A percentile compares a stretch with the other conserved stretches of the same genome.
These are phyloP conservation scores for Trichoderma erinaceum DNA, from an alignment of 495 filamentous ascomycete genomes.

Conservation along the genomic window DNA sequence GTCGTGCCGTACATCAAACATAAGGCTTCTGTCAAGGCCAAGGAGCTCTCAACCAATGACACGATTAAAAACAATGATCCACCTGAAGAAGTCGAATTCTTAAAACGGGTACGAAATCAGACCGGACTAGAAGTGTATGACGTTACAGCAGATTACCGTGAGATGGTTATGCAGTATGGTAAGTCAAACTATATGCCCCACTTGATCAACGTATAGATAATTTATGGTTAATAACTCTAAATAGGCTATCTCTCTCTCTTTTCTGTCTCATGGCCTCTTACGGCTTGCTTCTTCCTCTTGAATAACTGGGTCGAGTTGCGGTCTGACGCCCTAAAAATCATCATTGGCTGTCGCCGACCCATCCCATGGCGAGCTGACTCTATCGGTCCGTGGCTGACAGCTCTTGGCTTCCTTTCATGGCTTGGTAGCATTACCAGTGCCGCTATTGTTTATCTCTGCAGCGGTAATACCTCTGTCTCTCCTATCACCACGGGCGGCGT, in stretches of 20 bases:
- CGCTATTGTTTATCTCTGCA: constrained; percentile 83
- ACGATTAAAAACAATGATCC: constrained; percentile 48
- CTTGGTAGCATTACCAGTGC: constrained; percentile 79
- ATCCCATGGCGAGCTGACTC: constrained; percentile 82
- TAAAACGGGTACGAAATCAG: constrained; percentile 75
- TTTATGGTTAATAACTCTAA: constrained; percentile 17
- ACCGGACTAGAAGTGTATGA: constrained; percentile 83
- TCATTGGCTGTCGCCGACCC: constrained; percentile 79
- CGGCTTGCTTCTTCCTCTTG: constrained; percentile 79
- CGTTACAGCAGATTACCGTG: constrained; percentile 78
- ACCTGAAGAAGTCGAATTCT: constrained; percentile 69
- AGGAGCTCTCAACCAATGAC: constrained; percentile 57
- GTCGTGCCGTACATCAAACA: constrained; percentile 82
- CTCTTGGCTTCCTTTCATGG: constrained; percentile 84
- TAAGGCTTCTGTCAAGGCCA: constrained; percentile 63
- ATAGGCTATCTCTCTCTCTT: constrained; percentile 81
- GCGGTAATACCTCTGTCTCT: constrained; percentile 56
- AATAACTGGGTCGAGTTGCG: constrained; percentile 97
- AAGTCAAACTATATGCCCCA: constrained; percentile 7
- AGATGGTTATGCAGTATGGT: constrained; percentile 87
- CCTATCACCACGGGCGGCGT: constrained; percentile 76
- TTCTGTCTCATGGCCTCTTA: constrained; percentile 86
- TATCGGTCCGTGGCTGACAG: constrained; percentile 91
- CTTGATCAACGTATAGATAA: constrained; percentile 19
- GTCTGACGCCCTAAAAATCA: constrained; percentile 91